Base-by-base conservation (phyloP, 2,329 filamentous ascomycete genomes). In the Taxawa tesnikishii region DNA sequence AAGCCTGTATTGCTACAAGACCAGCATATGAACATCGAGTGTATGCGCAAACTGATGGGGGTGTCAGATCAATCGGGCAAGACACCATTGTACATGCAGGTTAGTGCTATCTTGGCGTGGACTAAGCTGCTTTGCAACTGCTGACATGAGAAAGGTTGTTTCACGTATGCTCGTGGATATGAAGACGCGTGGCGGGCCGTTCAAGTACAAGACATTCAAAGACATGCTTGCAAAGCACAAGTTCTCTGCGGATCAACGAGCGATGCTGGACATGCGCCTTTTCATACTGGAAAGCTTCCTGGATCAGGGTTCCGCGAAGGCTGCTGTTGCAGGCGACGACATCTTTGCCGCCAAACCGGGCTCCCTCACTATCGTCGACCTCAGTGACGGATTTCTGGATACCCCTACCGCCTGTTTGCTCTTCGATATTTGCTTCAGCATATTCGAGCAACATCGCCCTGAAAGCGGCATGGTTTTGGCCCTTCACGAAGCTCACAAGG, bases 401-500 rank as follows among this genome's bases (percentile, higher is more conserved):
- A 52, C 72, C 0, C 68, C 75, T 15, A 73, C 69, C 23, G 79
- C 79, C 0, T 88, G 81, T 45, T 63, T 70, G 0, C 57, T 88
- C 0, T 88, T 88, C 53, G 75, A 79, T 32, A 77, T 85, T 25
- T 79, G 73, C 13, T 59, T 88, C 2, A 65, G 65, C 2, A 55
- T 82, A 0, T 83, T 83, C 45, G 52, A 83, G 0, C 69, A 78
- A 11, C 24, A 19, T 10, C 31, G 71, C 28, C 53, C 63, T 0
- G 40, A 43, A 0, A 42, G 51, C 0, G 50, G 77, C 1, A 65
- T 73, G 4, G 60, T 85, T 23, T 55, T 87, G 10, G 79, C 78
- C 0, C 59, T 87, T 0, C 81, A 88, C 39, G 80, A 88, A 48
- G 82, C 82, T 0, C 82, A 90, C 48, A 85, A 85, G 44, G 19